Evolutionary conservation across 2,329 filamentous ascomycete species (phyloP).

Genomic region (Ophiocordyceps polyrhachis-furcata): DNA sequence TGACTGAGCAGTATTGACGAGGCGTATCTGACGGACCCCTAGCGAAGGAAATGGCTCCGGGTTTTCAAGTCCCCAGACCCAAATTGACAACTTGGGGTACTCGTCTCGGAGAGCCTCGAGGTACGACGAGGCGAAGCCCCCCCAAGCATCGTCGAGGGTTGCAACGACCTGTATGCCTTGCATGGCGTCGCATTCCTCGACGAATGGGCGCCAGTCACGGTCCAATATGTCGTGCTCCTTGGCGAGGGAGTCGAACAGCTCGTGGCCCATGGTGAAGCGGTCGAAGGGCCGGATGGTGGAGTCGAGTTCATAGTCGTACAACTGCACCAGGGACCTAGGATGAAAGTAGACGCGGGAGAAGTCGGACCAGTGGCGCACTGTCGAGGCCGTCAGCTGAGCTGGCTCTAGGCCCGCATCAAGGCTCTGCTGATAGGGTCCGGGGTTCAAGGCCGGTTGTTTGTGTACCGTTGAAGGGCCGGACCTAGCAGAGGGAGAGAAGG

Average conservation of each 20-base stretch:
- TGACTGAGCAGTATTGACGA: slow-evolving; percentile 57
- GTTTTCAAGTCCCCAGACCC: slow-evolving; percentile 71
- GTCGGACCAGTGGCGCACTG: slow-evolving; percentile 92
- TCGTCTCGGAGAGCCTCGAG: slow-evolving; percentile 71
- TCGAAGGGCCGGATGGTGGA: slow-evolving; percentile 72
- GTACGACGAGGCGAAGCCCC: slow-evolving; percentile 55
- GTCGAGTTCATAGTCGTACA: slow-evolving; percentile 73
- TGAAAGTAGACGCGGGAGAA: slow-evolving; percentile 88
- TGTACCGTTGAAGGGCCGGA: slow-evolving; percentile 49
- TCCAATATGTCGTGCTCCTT: slow-evolving; percentile 75
- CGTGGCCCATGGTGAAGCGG: slow-evolving; percentile 68
- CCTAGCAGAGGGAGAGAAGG: slow-evolving; percentile 23
- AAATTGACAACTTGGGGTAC: slow-evolving; percentile 71
- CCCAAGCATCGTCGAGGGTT: slow-evolving; percentile 62
- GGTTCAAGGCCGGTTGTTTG: slow-evolving; percentile 45
- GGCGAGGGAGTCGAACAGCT: slow-evolving; percentile 55
- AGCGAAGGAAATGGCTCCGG: slow-evolving; percentile 30
- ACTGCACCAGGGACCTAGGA: slow-evolving; percentile 67
- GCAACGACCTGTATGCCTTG: slow-evolving; percentile 70
- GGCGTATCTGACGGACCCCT: slow-evolving; percentile 33
- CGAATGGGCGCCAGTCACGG: slow-evolving; percentile 72
- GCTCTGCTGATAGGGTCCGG: slow-evolving; percentile 59
- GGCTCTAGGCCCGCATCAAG: slow-evolving; percentile 56
- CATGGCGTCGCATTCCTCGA: slow-evolving; percentile 83
- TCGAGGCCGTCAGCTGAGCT: slow-evolving; percentile 44